A percentile compares a stretch with the other conserved stretches of the same genome.
These are phyloP conservation scores for Dendrobium catenatum DNA, from an alignment of 106 monocot genomes.

Conservation along the genomic window DNA sequence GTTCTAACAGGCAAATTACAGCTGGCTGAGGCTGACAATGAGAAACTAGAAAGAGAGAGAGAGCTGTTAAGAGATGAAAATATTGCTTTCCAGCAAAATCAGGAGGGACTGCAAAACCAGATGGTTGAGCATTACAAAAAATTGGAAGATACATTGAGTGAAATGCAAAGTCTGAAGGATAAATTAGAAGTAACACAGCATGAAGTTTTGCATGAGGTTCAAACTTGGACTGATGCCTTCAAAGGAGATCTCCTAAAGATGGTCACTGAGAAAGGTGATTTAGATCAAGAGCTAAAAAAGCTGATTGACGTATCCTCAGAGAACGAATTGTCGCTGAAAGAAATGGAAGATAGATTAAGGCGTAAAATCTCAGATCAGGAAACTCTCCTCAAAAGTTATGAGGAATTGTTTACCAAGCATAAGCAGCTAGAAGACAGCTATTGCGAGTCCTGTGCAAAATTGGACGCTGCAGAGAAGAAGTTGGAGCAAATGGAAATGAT, in stretches of 20 bases:
- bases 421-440: slow-evolving; percentile 33
- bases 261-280: slow-evolving; percentile 14
- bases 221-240: slow-evolving; percentile 14
- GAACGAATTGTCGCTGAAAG: slow-evolving; percentile 11
- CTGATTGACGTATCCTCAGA: slow-evolving; percentile 10
- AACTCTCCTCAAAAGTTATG: slow-evolving; percentile 20
- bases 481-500: slow-evolving; percentile 20
- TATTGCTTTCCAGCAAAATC: slow-evolving; percentile 20
- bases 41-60: slow-evolving; percentile 15
- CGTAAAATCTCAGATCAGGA: slow-evolving; percentile 31
- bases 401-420: slow-evolving; percentile 27
- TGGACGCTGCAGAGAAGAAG: slow-evolving; percentile 15
- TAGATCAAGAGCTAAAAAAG: slow-evolving; percentile 18
- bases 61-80: slow-evolving; percentile 20
- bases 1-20: background rate
- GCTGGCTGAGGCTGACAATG: slow-evolving; percentile 10
- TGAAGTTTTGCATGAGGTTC: slow-evolving; percentile 14
- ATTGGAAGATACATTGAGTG: slow-evolving; percentile 9
- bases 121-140: slow-evolving; percentile 25
- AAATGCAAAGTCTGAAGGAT: slow-evolving; percentile 15
- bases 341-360: slow-evolving; percentile 22
- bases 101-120: slow-evolving; percentile 11
- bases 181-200: slow-evolving; percentile 10
- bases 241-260: slow-evolving; percentile 21
- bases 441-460: slow-evolving; percentile 19